Percentiles rank a stretch among this genome's conserved stretches.
phyloP scores from a whole-genome alignment of 352 stramenopile genomes.

The Albugo candida region DNA sequence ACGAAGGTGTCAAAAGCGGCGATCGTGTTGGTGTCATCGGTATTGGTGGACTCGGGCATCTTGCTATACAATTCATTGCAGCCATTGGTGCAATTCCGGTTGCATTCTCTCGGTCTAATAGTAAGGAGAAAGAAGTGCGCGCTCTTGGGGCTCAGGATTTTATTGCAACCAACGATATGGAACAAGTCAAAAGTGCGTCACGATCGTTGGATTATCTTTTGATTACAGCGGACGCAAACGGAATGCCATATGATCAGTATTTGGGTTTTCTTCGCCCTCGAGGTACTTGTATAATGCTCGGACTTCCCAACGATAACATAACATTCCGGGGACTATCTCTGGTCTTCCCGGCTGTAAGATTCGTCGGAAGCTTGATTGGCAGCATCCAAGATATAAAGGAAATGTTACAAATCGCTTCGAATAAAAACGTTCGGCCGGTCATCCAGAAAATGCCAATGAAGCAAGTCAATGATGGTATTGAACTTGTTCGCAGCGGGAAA shows the following conservation, averaged over 20 bases:
- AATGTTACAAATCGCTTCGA: conserved; percentile 63
- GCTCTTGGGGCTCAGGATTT: conserved; percentile 10
- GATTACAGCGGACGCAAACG: conserved; percentile 14
- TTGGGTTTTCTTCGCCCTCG: conserved; percentile 7
- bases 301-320: conserved; percentile 14
- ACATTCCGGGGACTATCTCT: conserved; percentile 18
- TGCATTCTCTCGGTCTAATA: conserved; percentile 14
- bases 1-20: conserved; percentile 14
- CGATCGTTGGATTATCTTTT: conserved; percentile 12
- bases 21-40: conserved; percentile 28
- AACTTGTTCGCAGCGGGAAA: conserved; percentile 18
- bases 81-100: conserved; percentile 26
- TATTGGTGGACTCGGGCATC: conserved; percentile 54
- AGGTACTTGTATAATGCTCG: conserved; percentile 15
- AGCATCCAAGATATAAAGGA: conserved; percentile 67
- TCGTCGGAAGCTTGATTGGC: conserved; percentile 60
- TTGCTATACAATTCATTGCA: conserved; percentile 52
- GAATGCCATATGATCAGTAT: conserved; percentile 16
- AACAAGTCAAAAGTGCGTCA: conserved; percentile 8
- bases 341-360: conserved; percentile 15
- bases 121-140: conserved; percentile 8
- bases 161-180: conserved; percentile 4
- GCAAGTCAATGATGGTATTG: conserved; percentile 21
- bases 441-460: conserved; percentile 31
- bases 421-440: conserved; percentile 38